Percentiles rank a stretch among this genome's conserved stretches.
Evolutionary conservation across 2,329 filamentous ascomycete species (phyloP).

Genomic region (Acrocalymma vagum): DNA sequence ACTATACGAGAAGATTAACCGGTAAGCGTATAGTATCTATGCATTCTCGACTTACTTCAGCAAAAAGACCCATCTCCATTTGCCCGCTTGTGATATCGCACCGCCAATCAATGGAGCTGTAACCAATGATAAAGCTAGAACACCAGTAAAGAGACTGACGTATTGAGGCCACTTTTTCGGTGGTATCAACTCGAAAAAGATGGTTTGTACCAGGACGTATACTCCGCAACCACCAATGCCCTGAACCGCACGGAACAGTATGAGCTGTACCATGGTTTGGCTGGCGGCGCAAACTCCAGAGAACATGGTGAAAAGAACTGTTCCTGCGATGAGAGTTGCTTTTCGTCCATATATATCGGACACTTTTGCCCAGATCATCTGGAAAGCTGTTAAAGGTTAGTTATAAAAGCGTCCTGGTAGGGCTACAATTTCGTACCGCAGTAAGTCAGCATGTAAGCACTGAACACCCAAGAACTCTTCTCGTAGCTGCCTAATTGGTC

Average conservation of each 20-base stretch:
- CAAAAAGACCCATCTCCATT: conserved; percentile 29
- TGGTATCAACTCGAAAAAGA: conserved; percentile 39
- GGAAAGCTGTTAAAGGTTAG: conserved; percentile 11
- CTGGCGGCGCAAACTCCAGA: conserved; percentile 41
- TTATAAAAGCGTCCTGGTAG: no score
- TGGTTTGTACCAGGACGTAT: conserved; percentile 37
- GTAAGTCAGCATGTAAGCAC: conserved; percentile 45
- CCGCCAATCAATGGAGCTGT: conserved; percentile 24
- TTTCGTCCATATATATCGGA: conserved; percentile 46
- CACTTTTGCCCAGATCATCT: conserved; percentile 40
- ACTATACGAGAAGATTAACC: conserved; percentile 7
- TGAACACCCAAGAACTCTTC: conserved; percentile 46
- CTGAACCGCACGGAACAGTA: conserved; percentile 43
- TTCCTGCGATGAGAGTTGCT: conserved; percentile 27
- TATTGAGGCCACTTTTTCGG: conserved; percentile 12
- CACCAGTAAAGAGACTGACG: conserved; percentile 10
- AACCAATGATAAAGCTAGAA: conserved; percentile 13
- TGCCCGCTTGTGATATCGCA: conserved; percentile 8
- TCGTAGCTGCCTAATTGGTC: conserved; percentile 42
- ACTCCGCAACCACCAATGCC: conserved; percentile 43
- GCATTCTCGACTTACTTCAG: conserved; percentile 28
- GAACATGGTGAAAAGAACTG: conserved; percentile 40
- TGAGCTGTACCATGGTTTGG: conserved; percentile 41
- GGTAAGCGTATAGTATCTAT: no score
- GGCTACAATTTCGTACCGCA: conserved; percentile 39